These are phyloP conservation scores for Rhodotorula mucilaginosa DNA, from an alignment of 1,284 basidiomycete species.

Conservation along the genomic window DNA sequence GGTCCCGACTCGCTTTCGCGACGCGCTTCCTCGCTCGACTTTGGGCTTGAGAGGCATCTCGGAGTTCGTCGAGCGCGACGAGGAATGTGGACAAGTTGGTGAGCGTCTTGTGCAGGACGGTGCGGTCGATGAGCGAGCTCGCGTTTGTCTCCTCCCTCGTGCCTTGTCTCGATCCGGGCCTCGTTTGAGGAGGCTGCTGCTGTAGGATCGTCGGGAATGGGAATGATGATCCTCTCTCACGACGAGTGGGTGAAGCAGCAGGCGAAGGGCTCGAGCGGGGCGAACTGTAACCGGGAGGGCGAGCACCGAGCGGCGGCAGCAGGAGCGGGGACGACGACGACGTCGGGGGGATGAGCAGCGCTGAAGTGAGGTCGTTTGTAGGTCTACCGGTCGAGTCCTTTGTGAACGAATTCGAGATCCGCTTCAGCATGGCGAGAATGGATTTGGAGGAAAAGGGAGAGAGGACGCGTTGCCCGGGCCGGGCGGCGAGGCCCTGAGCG, in stretches of 20 bases:
- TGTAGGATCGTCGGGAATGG: neutral
- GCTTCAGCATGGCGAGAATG: slow-evolving; percentile 3
- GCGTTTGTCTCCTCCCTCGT: too few relatives aligned
- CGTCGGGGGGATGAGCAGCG: slow-evolving; percentile 2
- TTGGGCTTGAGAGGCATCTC: neutral
- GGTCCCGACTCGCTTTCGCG: slow-evolving; percentile 17
- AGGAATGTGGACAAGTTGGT: slow-evolving; percentile 12
- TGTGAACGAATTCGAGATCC: slow-evolving; percentile 7
- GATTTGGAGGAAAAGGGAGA: neutral
- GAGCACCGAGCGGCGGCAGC: neutral
- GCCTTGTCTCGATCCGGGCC: too few relatives aligned
- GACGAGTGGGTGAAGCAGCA: too few relatives aligned
- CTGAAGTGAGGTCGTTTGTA: neutral
- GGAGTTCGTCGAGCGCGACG: slow-evolving; percentile 29
- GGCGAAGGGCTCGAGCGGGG: slow-evolving; percentile 4
- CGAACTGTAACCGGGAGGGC: neutral
- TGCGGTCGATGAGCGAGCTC: slow-evolving; percentile 16
- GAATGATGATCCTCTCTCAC: neutral
- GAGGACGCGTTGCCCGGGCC: neutral
- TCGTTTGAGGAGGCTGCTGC: too few relatives aligned
- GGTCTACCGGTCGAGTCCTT: neutral
- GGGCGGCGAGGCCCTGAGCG: slow-evolving; percentile 1
- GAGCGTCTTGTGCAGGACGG: slow-evolving; percentile 25
- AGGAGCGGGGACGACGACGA: neutral
- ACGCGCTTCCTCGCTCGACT: slow-evolving; percentile 21